Evolutionary conservation across 1,284 basidiomycete genomes (phyloP), one percentile per base, ranked within the genome.

Genomic region (Trichosporon inkin): DNA sequence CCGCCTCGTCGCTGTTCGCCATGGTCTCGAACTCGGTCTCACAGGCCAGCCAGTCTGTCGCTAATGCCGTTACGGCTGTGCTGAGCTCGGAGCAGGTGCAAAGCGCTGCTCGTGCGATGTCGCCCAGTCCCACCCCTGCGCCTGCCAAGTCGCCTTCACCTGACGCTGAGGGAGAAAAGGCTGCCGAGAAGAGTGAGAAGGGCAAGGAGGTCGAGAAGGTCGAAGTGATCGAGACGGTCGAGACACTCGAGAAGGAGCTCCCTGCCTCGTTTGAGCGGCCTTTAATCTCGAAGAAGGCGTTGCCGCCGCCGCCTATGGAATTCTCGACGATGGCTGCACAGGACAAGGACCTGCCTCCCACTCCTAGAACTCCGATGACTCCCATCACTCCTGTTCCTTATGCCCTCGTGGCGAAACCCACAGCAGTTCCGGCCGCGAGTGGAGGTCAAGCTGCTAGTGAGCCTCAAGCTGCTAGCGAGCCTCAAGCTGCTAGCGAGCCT

Each of bases 61-160:
- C 44, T 49, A 49, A 49, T 24, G 44, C 44, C 44, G 44, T 49
- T 22, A 49, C 44, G 44, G 44, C 44, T 32, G 44, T 49, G 44
- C 44, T 49, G 4, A 24, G 44, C 24, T 32, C 44, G n/a, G 44
- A 49, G 28, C 44, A 49, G 24, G 8, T 32, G 5, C 28, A 32
- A 8, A 32, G 8, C 28, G 28, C 28, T 8, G 28, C 28, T 32
- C 28, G 28, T 32, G 28, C 28, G 8, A 32, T 32, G 28, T 32
- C 28, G 28, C 28, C 28, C 8, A 32, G 28, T 8, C 28, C 28
- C 8, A 5, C 28, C n/a, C n/a, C n/a, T 8, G 28, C 28, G 28
- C 28, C 28, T 32, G 28, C 28, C 28, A 32, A 32, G 28, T 32
- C 28, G 8, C 28, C 28, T 32, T 8, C 4, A 22, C 44, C 22